Conservation (phyloP, 192 early-diverging fungal genomes). For the Linnemannia schmuckeri region DNA sequence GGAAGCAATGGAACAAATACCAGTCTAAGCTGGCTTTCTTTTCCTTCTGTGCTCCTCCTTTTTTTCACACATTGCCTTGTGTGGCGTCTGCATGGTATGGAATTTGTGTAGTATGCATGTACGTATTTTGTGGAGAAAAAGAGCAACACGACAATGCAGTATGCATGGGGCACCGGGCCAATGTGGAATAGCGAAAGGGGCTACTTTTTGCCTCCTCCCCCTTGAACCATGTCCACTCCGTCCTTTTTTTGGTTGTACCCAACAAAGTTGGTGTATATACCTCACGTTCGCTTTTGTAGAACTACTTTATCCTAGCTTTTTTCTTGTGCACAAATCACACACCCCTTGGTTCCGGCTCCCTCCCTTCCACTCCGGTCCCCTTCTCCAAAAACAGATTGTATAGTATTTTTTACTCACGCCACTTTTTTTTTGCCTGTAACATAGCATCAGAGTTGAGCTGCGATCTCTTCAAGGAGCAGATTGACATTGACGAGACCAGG, state of each 20-base stretch:
- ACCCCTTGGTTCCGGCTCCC: background rate
- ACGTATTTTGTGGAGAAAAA: background rate
- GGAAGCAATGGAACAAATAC: background rate
- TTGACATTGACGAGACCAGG: slow-evolving; percentile 30
- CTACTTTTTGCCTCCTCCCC: background rate
- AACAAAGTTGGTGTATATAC: slow-evolving; percentile 3
- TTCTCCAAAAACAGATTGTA: background rate
- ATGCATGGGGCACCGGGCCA: background rate
- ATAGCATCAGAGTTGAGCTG: slow-evolving; percentile 53
- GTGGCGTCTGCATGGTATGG: background rate
- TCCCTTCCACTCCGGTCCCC: background rate
- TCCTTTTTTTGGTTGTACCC: slow-evolving; percentile 17
- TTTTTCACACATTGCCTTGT: background rate
- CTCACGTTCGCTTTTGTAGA: background rate
- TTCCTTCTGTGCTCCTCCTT: background rate
- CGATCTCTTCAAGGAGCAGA: slow-evolving; percentile 54
- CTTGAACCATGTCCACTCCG: background rate
- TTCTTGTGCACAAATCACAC: background rate
- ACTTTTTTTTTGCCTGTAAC: background rate
- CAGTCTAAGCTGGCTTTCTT: background rate
- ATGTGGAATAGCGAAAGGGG: background rate
- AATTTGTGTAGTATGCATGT: background rate
- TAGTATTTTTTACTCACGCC: background rate
- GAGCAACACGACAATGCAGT: background rate
- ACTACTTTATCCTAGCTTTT: background rate